Evolutionary conservation across 495 filamentous ascomycete species (phyloP), one percentile per base, ranked within the genome.

Genomic region (Penicillium diatomitis): DNA sequence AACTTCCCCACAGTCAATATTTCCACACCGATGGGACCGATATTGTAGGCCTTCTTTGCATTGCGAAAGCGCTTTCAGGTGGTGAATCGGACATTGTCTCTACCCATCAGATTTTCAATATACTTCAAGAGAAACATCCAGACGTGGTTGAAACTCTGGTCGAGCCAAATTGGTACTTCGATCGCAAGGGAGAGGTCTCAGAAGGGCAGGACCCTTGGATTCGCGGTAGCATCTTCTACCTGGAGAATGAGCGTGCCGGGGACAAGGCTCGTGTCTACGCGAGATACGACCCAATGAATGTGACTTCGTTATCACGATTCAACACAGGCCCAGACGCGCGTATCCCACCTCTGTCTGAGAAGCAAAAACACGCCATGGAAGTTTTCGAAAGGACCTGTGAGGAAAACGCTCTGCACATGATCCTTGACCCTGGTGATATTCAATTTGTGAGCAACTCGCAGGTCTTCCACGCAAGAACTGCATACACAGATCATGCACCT

Each of bases 11-110:
- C 12, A 79, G 75, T 4, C 82, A 86, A 64, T 84, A 75, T 68
- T 95, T 91, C 72, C 89, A 95, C 65, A 78, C 83, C 8, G 87
- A 91, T 58, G 83, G 85, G 44, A 67, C 76, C 3, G 88, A 92
- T 51, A 63, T 92, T 6, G 87, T 92, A 32, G 87, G 88, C 0
- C 74, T 92, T 6, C 75, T 94, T 6, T 94, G 88, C 69, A 72
- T 91, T 12, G 78, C 85, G 27, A 78, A 80, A 47, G 84, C 88
- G 6, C 69, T 82, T 8, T 80, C 83, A 48, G 88, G 88, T 35
- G 88, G 88, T 27, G 88, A 94, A 65, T 84, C 78, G n/a, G 88
- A 91, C 60, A 78, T 91, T 31, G 78, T 82, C 20, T 85, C 80
- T 33, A 74, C 79, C 0, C 88, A 92, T 58, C 70, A 83, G 43